Evolutionary conservation across 129 eudicot genomes (phyloP).

Genomic region (Flaveria linearis): DNA sequence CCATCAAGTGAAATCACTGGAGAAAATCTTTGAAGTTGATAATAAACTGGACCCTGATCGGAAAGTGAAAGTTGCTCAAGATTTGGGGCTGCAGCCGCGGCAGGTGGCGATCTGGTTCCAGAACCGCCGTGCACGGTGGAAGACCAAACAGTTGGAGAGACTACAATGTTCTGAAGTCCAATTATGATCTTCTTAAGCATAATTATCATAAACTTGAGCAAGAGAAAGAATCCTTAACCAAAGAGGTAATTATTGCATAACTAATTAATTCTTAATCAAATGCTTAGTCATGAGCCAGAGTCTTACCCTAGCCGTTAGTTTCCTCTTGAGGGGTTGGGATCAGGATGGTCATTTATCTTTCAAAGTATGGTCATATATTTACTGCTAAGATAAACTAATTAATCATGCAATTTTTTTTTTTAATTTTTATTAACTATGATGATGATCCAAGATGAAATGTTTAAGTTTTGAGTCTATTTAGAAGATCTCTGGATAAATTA

Average conservation of each 20-base stretch:
- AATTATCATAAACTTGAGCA: constrained; percentile 52
- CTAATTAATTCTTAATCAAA: too few relatives aligned
- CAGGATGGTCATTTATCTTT: too few relatives aligned
- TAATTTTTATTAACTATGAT: too few relatives aligned
- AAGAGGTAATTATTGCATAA: constrained; percentile 41
- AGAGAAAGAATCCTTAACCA: constrained; percentile 45
- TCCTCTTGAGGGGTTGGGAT: too few relatives aligned
- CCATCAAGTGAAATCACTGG: constrained; percentile 69
- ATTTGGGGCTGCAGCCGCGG: constrained; percentile 71
- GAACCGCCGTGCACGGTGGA: constrained; percentile 83
- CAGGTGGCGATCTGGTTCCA: constrained; percentile 89
- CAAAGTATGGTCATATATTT: too few relatives aligned
- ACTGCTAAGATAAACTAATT: too few relatives aligned
- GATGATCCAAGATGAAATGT: too few relatives aligned
- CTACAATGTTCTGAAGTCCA: constrained; percentile 51
- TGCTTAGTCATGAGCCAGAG: too few relatives aligned
- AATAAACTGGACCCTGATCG: constrained; percentile 71
- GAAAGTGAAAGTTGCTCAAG: constrained; percentile 62
- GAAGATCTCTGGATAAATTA: too few relatives aligned
- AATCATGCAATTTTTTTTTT: neutral
- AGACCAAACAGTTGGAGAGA: constrained; percentile 70
- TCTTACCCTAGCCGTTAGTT: too few relatives aligned
- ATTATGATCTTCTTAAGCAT: constrained; percentile 57
- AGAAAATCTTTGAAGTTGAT: constrained; percentile 64
- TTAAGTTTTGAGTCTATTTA: too few relatives aligned